Base-by-base conservation (phyloP, 192 early-diverging fungal species). In the Polychytrium aggregatum region DNA sequence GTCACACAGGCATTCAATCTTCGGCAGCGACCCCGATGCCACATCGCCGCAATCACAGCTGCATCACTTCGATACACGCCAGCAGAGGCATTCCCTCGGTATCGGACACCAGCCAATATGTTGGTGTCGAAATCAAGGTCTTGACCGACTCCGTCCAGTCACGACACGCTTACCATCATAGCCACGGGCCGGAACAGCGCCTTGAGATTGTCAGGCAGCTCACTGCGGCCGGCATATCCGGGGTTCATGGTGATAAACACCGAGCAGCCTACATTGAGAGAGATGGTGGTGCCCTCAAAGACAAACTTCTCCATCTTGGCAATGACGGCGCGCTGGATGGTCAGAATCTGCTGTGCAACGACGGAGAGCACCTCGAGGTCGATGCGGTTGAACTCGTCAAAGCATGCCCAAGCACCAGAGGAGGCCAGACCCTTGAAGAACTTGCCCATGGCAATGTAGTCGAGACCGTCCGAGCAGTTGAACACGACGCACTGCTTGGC, bases 171-270 rank as follows among this genome's bases (percentile, higher is more conserved):
- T 36, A 69, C 68, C 76, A 79, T 79, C 76, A 79, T 79, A 27
- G 76, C 76, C 9, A 79, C 72, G 20, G 76, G 76, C 38, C 76
- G 42, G 58, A 79, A 79, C n/a, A 79, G 48, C 2, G 76, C 76
- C 51, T 79, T 79, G 44, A 79, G 48, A 35, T 79, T 79, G 57
- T 79, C 76, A 1, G 76, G 76, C 21, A 79, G 49, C 41, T 79
- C 76, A 20, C 62, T 63, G 21, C 74, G 64, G 3, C 76, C 76
- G 21, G 76, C 76, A 52, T 79, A 79, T 37, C 76, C 76, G 25
- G 76, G 76, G 50, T 79, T 79, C 76, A 79, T 79, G 17, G 76
- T 79, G 37, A 79, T 79, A 38, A 77, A 79, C 2, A 64, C 72
- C 14, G 73, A 77, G 52, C 76, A 79, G 17, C 71, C 71, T 7